phyloP scores from a whole-genome alignment of 2,329 filamentous ascomycete genomes.

The Fusarium oxysporum region DNA sequence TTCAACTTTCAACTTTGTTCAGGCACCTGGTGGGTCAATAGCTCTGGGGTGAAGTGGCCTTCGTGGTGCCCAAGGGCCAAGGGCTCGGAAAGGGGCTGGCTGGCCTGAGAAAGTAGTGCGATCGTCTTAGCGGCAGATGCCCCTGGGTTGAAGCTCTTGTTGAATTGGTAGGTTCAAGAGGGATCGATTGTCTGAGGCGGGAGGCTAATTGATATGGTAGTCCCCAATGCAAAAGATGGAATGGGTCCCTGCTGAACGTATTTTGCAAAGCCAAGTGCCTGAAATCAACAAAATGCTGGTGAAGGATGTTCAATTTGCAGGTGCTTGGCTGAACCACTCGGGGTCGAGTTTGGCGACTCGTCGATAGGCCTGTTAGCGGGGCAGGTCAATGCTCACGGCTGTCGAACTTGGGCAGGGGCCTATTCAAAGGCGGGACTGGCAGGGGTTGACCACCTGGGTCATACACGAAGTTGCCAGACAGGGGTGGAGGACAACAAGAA shows the following conservation, averaged over 20 bases:
- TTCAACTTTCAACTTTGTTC: slow-evolving; percentile 37
- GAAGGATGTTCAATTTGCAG: slow-evolving; percentile 36
- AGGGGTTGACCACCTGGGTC: slow-evolving; percentile 32
- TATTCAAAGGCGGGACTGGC: slow-evolving; percentile 32
- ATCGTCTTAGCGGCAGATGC: slow-evolving; percentile 37
- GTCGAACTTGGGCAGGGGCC: slow-evolving; percentile 37
- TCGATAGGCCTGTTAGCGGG: slow-evolving; percentile 41
- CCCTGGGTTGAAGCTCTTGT: slow-evolving; percentile 4
- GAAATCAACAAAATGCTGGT: slow-evolving; percentile 26
- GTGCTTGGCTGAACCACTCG: slow-evolving; percentile 32
- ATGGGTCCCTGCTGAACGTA: slow-evolving; percentile 24
- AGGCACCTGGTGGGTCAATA: slow-evolving; percentile 41
- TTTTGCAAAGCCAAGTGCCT: slow-evolving; percentile 11
- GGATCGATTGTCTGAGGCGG: slow-evolving; percentile 4
- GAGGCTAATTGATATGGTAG: slow-evolving; percentile 16
- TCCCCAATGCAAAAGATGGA: slow-evolving; percentile 23
- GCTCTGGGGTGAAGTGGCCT: slow-evolving; percentile 30
- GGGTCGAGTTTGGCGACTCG: slow-evolving; percentile 37
- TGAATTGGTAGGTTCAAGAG: slow-evolving; percentile 9
- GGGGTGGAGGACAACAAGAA: slow-evolving; percentile 19
- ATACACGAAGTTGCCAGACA: slow-evolving; percentile 33
- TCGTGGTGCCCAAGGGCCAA: slow-evolving; percentile 36
- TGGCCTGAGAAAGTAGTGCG: slow-evolving; percentile 34
- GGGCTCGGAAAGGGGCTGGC: slow-evolving; percentile 43
- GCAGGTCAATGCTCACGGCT: slow-evolving; percentile 42